A percentile compares a stretch with the other conserved stretches of the same genome.
Evolutionary conservation across 2,329 filamentous ascomycete genomes (phyloP).

Genomic region (Parafenestella ontariensis): DNA sequence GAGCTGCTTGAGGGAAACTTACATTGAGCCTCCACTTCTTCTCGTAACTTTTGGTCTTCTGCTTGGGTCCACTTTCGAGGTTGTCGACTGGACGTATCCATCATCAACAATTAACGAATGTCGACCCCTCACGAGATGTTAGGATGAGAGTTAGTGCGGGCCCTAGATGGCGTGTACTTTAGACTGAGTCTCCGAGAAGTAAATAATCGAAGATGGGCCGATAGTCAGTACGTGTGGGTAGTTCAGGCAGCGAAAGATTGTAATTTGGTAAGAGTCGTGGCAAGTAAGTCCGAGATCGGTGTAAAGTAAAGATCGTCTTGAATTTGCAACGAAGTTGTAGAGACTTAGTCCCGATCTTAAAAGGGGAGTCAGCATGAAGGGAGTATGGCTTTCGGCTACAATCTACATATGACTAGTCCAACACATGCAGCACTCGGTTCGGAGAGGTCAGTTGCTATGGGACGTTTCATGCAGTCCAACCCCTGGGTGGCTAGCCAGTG

Average conservation of each 20-base stretch:
- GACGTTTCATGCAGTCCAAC: slow-evolving; percentile 20
- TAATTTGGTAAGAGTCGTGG: not conserved
- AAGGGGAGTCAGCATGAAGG: slow-evolving; percentile 9
- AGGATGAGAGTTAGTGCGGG: not conserved
- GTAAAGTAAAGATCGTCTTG: not conserved
- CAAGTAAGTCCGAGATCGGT: not conserved
- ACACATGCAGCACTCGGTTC: slow-evolving; percentile 9
- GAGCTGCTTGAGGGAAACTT: slow-evolving; percentile 1
- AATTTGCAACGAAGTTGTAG: slow-evolving; percentile 5
- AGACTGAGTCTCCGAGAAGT: not conserved
- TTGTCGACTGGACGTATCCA: slow-evolving; percentile 27
- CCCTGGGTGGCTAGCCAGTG: slow-evolving; percentile 20
- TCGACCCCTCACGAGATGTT: not conserved
- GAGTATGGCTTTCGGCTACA: slow-evolving; percentile 7
- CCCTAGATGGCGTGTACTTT: not conserved
- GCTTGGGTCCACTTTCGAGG: slow-evolving; percentile 39
- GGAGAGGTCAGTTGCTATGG: slow-evolving; percentile 9
- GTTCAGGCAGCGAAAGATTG: not conserved
- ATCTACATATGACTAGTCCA: slow-evolving; percentile 6
- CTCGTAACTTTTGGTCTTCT: slow-evolving; percentile 35
- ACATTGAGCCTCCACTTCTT: slow-evolving; percentile 39
- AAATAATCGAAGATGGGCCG: not conserved
- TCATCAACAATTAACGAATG: not conserved
- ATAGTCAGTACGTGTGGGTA: not conserved
- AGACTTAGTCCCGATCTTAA: slow-evolving; percentile 9